These are phyloP conservation scores for Saccharomycopsis hybrid DNA, from an alignment of 1,139 yeast genomes.

Conservation along the genomic window DNA sequence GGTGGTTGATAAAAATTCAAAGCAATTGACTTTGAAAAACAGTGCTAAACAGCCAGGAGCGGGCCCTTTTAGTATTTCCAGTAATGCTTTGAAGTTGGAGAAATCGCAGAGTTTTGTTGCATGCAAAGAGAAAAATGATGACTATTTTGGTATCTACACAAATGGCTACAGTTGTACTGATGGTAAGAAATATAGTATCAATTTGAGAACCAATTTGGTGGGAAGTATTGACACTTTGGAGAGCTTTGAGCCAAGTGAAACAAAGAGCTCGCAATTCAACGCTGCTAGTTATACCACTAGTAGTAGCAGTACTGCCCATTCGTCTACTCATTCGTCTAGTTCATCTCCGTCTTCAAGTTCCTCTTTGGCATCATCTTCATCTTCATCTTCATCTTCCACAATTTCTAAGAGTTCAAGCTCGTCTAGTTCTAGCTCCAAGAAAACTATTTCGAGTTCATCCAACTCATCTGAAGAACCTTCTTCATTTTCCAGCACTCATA, in stretches of 20 bases:
- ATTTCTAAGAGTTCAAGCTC: neutral
- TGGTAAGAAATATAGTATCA: neutral
- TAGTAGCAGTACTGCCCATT: neutral
- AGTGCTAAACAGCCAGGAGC: slow-evolving; percentile 6
- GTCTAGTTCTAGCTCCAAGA: neutral
- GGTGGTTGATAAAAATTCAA: slow-evolving; percentile 3
- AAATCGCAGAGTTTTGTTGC: slow-evolving; percentile 2
- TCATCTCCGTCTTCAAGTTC: slow-evolving; percentile 2
- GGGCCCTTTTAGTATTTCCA: slow-evolving; percentile 10
- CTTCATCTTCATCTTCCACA: slow-evolving; percentile 1
- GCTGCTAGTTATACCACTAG: neutral
- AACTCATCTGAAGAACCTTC: too few relatives aligned
- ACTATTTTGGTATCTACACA: slow-evolving; percentile 2
- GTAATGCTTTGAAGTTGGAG: neutral
- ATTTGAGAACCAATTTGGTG: slow-evolving; percentile 13
- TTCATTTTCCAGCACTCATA: neutral
- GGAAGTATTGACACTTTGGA: neutral
- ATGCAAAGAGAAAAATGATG: neutral
- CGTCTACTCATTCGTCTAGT: too few relatives aligned
- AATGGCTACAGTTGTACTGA: slow-evolving; percentile 3
- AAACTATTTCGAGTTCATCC: too few relatives aligned
- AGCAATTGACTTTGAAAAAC: neutral
- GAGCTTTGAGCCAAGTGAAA: slow-evolving; percentile 6
- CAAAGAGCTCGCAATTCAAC: slow-evolving; percentile 7
- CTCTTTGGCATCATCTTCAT: neutral